These are phyloP conservation scores for Aureobasidium sp. DNA, from an alignment of 2,329 filamentous ascomycete genomes.

Conservation along the genomic window DNA sequence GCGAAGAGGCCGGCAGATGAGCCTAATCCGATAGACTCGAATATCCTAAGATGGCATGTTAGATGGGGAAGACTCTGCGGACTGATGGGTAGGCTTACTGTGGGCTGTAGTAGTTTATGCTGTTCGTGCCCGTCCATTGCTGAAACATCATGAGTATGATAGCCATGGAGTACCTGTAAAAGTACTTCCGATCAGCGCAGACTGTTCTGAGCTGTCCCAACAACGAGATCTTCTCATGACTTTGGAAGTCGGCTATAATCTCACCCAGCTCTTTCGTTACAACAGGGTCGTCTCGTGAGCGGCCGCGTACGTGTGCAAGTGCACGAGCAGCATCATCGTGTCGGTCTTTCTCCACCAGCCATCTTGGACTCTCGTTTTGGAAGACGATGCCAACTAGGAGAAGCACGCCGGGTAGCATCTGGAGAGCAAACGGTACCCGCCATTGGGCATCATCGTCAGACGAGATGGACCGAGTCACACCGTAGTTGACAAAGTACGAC, in stretches of 20 bases:
- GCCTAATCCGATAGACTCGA: constrained; percentile 33
- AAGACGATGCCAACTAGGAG: constrained; percentile 43
- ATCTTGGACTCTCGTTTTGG: constrained; percentile 44
- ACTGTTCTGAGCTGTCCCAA: constrained; percentile 30
- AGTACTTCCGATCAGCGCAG: constrained; percentile 29
- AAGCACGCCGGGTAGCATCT: constrained; percentile 44
- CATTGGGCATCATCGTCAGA: constrained; percentile 40
- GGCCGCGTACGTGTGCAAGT: constrained; percentile 31
- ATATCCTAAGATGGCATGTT: constrained; percentile 35
- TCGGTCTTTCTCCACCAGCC: constrained; percentile 45
- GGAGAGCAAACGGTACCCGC: constrained; percentile 44
- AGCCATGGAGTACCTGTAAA: constrained; percentile 34
- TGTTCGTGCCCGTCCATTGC: constrained; percentile 25
- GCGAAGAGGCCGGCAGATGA: constrained; percentile 36
- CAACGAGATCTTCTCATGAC: constrained; percentile 34
- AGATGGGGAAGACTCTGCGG: constrained; percentile 26
- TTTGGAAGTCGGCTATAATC: constrained; percentile 28
- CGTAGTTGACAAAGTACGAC: constrained; percentile 46
- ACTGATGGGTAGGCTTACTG: background rate
- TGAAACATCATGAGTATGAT: constrained; percentile 38
- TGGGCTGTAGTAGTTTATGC: constrained; percentile 25
- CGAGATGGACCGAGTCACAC: constrained; percentile 38
- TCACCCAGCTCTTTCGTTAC: constrained; percentile 24
- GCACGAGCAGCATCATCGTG: constrained; percentile 36
- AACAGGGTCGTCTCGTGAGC: constrained; percentile 26